Evolutionary conservation across 1,284 basidiomycete species (phyloP), one percentile per base, ranked within the genome.

Genomic region (Mixia osmundae): DNA sequence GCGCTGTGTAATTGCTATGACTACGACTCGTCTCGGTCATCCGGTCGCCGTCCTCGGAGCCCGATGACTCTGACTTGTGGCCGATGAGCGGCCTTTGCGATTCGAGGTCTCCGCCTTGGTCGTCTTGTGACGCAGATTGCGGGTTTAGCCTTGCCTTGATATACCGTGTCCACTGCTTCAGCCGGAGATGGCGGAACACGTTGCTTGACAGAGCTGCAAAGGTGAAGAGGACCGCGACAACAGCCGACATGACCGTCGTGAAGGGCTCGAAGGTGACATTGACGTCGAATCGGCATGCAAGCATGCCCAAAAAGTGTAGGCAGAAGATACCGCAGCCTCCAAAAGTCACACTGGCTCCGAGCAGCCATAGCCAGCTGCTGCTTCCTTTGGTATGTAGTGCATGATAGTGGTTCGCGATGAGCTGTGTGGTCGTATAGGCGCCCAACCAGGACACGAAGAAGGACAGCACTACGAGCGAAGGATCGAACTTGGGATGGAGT

Each of bases 161-260:
- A 15, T 16, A 6, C 8, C 27, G 27, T 14, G 7, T 7, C 27
- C 27, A 29, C 27, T 14, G 6, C 18, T 16, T 11, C 8, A 7
- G 12, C 12, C 12, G 6, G 8, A 7, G 27, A 7, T 16, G 7
- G 14, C 12, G 12, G 8, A 29, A 15, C 6, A 15, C 18, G 7
- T 29, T 16, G 18, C 14, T 16, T 4, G 23, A 10, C 14, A 35
- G 22, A 11, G 33, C 33, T 4, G 27, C 15, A n/a, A 16, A 35
- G 24, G 33, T 35, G 24, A 35, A 35, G 24, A 35, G 25, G 14
- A 35, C 33, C 10, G 33, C 33, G 20, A 35, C 15, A 19, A 35
- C 15, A n/a, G 33, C 33, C 12, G 12, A 14, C 9, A 27, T n/a
- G 25, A 25, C 33, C 8, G 33, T 35, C 4, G 27, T 14, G 4